Evolutionary conservation across 2,329 filamentous ascomycete species (phyloP).

Genomic region (Neopestalotiopsis sp.): DNA sequence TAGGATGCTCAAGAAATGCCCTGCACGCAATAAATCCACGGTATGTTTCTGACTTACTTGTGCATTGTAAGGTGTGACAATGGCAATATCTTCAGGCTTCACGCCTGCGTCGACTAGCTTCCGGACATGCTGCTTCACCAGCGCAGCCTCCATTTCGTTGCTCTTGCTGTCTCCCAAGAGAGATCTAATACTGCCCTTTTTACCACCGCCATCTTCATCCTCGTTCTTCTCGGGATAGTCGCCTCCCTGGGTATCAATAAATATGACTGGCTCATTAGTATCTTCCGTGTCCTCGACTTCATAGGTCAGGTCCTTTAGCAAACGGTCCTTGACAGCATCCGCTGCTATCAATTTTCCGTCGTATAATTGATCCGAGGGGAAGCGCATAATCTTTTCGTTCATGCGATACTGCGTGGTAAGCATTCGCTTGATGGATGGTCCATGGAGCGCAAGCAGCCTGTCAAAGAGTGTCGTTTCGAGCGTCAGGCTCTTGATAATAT

Average conservation of each 20-base stretch:
- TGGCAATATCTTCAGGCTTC: slow-evolving; percentile 82
- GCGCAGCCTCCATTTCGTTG: slow-evolving; percentile 86
- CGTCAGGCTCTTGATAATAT: slow-evolving; percentile 57
- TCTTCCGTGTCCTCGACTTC: slow-evolving; percentile 82
- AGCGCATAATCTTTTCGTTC: slow-evolving; percentile 95
- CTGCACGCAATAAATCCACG: neutral
- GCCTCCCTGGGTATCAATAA: slow-evolving; percentile 95
- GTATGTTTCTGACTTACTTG: slow-evolving; percentile 59
- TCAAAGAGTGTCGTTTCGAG: slow-evolving; percentile 95
- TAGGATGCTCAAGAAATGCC: neutral
- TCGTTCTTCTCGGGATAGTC: slow-evolving; percentile 86
- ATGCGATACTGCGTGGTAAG: slow-evolving; percentile 97
- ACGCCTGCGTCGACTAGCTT: slow-evolving; percentile 81
- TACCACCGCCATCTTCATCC: slow-evolving; percentile 64
- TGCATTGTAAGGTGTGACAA: slow-evolving; percentile 96
- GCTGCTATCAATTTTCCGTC: slow-evolving; percentile 81
- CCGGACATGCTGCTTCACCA: slow-evolving; percentile 80
- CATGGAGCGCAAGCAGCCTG: slow-evolving; percentile 81
- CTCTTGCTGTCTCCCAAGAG: slow-evolving; percentile 56
- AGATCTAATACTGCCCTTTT: slow-evolving; percentile 53
- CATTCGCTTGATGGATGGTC: slow-evolving; percentile 86
- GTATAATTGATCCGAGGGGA: slow-evolving; percentile 89
- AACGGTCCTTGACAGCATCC: slow-evolving; percentile 74
- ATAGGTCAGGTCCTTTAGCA: slow-evolving; percentile 81
- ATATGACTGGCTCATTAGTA: slow-evolving; percentile 85